Evolutionary conservation across 495 filamentous ascomycete genomes (phyloP).

Genomic region (Hypoxylon lenormandii): DNA sequence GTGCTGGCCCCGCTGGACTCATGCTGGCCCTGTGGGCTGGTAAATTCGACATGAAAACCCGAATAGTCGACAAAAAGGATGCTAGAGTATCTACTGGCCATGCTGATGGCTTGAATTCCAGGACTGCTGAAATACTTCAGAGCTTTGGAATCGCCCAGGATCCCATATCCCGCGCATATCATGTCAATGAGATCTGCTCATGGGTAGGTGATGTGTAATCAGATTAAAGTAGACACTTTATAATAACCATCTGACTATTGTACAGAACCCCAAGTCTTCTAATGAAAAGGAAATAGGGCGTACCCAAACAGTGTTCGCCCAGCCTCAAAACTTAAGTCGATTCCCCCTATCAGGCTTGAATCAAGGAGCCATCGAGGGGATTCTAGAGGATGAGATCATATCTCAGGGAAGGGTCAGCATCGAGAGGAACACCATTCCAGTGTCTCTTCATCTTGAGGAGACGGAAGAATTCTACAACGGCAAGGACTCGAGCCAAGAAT

Average conservation of each 20-base stretch:
- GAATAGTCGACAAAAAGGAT: constrained; percentile 71
- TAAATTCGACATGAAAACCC: constrained; percentile 66
- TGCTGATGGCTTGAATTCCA: constrained; percentile 65
- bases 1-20: constrained; percentile 71
- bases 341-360: background rate
- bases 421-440: constrained; percentile 4
- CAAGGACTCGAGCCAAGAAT: constrained; percentile 41
- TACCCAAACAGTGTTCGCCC: background rate
- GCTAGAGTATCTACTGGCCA: constrained; percentile 69
- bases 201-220: too few species aligned
- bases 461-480: constrained; percentile 8
- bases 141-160: constrained; percentile 66
- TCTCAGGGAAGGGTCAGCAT: background rate
- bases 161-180: too few species aligned
- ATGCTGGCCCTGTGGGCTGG: constrained; percentile 73
- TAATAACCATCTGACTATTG: background rate
- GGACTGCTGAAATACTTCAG: constrained; percentile 75
- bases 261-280: background rate
- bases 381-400: background rate
- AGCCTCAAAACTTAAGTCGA: background rate
- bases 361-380: background rate
- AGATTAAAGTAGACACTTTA: too few species aligned
- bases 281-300: background rate
- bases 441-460: background rate
- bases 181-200: too few species aligned